Evolutionary conservation across 768 basidiomycete genomes (phyloP).

Genomic region (Mycena kentingensis): DNA sequence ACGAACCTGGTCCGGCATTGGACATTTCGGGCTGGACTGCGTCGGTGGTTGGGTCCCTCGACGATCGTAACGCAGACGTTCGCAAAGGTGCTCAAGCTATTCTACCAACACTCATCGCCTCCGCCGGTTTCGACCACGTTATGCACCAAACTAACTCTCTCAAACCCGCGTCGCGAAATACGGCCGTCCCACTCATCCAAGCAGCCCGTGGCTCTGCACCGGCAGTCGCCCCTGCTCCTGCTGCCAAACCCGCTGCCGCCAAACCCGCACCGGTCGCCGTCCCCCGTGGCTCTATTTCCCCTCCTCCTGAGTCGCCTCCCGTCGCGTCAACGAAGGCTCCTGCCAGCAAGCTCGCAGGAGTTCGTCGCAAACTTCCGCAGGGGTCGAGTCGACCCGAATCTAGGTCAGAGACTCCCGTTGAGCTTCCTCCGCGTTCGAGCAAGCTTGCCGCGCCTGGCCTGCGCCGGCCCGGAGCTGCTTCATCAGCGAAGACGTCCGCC

Average conservation of each 20-base stretch:
- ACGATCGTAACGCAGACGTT: conserved; percentile 90
- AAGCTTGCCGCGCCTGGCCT: conserved; percentile 40
- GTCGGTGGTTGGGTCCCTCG: conserved; percentile 73
- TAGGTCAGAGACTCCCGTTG: conserved; percentile 44
- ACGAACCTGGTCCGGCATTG: conserved; percentile 51
- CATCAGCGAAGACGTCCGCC: conserved; percentile 33
- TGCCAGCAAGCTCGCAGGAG: conserved; percentile 56
- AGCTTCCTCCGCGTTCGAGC: conserved; percentile 38
- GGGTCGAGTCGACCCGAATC: conserved; percentile 58
- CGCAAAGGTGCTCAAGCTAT: conserved; percentile 88
- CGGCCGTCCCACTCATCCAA: conserved; percentile 86
- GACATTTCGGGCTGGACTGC: conserved; percentile 74
- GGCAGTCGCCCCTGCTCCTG: conserved; percentile 29
- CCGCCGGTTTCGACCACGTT: conserved; percentile 80
- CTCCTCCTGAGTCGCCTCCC: conserved; percentile 50
- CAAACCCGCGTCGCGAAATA: conserved; percentile 87
- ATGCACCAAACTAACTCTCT: conserved; percentile 83
- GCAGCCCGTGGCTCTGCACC: conserved; percentile 63
- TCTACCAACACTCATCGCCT: conserved; percentile 72
- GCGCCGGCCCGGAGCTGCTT: conserved; percentile 45
- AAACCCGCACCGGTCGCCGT: conserved; percentile 32
- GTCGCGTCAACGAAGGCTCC: conserved; percentile 37
- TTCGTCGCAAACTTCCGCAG: conserved; percentile 72
- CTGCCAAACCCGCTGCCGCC: conserved; percentile 25
- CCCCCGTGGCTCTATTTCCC: conserved; percentile 34